phyloP scores from a whole-genome alignment of 1,284 basidiomycete genomes.

The Ganoderma lingzhi region DNA sequence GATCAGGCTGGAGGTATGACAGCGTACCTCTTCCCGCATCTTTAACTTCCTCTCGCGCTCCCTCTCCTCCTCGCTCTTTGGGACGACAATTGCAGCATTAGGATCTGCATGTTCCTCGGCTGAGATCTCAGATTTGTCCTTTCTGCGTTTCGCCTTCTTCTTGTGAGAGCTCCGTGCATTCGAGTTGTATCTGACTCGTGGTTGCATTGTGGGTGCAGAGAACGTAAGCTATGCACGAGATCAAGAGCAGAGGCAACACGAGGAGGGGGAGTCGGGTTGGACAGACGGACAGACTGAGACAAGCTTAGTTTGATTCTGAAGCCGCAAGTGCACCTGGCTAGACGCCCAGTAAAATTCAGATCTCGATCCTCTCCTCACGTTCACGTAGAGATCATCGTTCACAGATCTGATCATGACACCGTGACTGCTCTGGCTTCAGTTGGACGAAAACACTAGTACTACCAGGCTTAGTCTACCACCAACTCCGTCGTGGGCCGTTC shows the following conservation, averaged over 20 bases:
- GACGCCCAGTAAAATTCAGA: constrained; percentile 32
- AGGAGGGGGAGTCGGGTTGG: neutral
- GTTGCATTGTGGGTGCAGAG: constrained; percentile 10
- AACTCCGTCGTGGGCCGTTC: neutral
- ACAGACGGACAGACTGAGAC: neutral
- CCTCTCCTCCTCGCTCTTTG: constrained; percentile 69
- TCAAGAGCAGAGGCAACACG: neutral
- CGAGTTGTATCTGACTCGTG: constrained; percentile 54
- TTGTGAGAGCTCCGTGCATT: constrained; percentile 62
- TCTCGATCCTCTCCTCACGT: constrained; percentile 23
- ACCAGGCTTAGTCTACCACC: no score
- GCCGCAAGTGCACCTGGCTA: neutral
- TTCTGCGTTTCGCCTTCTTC: constrained; percentile 56
- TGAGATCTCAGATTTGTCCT: constrained; percentile 22
- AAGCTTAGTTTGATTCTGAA: no score
- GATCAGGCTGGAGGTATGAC: neutral
- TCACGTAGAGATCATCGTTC: no score
- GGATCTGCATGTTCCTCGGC: constrained; percentile 48
- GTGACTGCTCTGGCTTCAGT: no score
- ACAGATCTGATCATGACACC: no score
- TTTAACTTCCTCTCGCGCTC: constrained; percentile 66
- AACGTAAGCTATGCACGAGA: neutral
- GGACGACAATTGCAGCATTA: constrained; percentile 66
- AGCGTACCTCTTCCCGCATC: constrained; percentile 67
- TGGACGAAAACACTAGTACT: no score